phyloP scores from a whole-genome alignment of 192 early-diverging fungal species.

The Rhizophagus clarus region DNA sequence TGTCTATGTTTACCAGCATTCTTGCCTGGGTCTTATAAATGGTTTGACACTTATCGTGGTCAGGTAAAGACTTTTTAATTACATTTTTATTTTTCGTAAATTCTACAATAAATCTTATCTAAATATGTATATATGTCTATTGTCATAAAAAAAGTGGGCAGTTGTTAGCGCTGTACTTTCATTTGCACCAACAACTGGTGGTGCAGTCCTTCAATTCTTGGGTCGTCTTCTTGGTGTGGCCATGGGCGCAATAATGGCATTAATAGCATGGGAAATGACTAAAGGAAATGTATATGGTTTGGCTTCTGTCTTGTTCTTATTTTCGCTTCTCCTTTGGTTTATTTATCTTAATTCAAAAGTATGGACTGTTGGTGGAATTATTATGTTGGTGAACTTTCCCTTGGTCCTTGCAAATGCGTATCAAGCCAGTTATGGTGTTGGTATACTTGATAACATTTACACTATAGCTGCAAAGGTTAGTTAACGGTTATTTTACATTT shows the following conservation, averaged over 20 bases:
- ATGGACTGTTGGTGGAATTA: slow-evolving; percentile 40
- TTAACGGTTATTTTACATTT: background rate
- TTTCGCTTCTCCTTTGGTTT: slow-evolving; percentile 40
- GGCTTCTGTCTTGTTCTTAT: slow-evolving; percentile 30
- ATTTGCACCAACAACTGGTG: slow-evolving; percentile 42
- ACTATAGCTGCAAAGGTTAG: slow-evolving; percentile 14
- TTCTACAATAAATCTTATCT: too few relatives aligned
- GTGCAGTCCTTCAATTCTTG: slow-evolving; percentile 42
- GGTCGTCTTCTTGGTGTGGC: slow-evolving; percentile 35
- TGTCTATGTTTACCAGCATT: slow-evolving; percentile 38
- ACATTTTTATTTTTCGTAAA: background rate
- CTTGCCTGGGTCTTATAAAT: slow-evolving; percentile 29
- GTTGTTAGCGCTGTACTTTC: slow-evolving; percentile 38
- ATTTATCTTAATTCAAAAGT: slow-evolving; percentile 37
- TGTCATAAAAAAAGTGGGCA: slow-evolving; percentile 33
- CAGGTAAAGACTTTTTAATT: slow-evolving; percentile 12
- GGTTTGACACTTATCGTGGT: slow-evolving; percentile 35
- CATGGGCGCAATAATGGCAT: slow-evolving; percentile 33
- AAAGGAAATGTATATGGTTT: slow-evolving; percentile 21
- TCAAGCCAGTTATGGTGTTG: slow-evolving; percentile 30
- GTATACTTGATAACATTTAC: slow-evolving; percentile 18
- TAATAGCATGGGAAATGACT: slow-evolving; percentile 41
- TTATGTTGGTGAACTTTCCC: slow-evolving; percentile 38
- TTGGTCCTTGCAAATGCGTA: slow-evolving; percentile 37
- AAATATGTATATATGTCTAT: background rate